Conservation (phyloP, 2,329 filamentous ascomycete genomes). For the Beauveria medogensis region DNA sequence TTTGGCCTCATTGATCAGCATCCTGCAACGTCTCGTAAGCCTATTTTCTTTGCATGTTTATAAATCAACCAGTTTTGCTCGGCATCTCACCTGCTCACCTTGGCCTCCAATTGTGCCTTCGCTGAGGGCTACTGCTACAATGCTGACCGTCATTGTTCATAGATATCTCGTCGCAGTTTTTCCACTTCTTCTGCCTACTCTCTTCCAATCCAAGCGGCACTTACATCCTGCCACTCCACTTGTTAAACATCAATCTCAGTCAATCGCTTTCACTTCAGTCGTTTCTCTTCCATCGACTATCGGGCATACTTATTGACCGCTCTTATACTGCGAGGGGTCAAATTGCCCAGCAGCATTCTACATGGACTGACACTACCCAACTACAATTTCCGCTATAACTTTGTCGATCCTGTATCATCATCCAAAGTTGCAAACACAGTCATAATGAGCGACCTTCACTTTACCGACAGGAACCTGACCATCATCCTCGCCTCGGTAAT, state of each 20-base stretch:
- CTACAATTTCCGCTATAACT: background rate
- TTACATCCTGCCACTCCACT: background rate
- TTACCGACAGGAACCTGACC: constrained; percentile 23
- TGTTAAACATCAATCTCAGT: background rate
- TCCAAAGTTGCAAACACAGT: background rate
- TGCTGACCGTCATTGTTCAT: constrained; percentile 4
- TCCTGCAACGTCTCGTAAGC: background rate
- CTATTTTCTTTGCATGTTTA: background rate
- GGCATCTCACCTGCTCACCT: background rate
- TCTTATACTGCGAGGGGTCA: background rate
- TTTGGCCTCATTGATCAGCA: background rate
- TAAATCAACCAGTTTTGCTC: background rate
- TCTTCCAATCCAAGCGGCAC: background rate
- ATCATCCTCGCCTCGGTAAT: constrained; percentile 46
- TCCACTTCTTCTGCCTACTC: background rate
- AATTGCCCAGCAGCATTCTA: background rate
- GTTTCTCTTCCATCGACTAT: background rate
- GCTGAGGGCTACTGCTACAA: background rate
- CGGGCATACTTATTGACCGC: background rate
- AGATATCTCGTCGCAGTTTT: background rate
- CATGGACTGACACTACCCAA: background rate
- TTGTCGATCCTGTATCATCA: background rate
- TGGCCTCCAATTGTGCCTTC: background rate
- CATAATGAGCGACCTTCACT: constrained; percentile 4
- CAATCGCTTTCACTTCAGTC: background rate